Conservation (phyloP, 78 protist species). For the Reticulomyxa filosa region DNA sequence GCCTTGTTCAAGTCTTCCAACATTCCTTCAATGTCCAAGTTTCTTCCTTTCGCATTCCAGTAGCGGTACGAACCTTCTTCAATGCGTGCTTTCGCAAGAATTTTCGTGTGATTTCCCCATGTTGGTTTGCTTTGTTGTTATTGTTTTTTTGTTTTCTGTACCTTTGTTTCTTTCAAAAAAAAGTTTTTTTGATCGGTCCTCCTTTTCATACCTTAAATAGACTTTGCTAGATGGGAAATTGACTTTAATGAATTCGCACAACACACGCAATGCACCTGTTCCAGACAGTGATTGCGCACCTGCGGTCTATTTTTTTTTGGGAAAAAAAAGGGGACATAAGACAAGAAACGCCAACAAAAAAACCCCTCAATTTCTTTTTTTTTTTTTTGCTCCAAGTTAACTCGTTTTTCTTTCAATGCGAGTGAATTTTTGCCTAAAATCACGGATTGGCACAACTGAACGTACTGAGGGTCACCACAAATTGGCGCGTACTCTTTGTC, state of each 20-base stretch:
- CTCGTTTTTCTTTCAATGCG: too few species aligned
- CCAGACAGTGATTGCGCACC: slow-evolving; percentile 82
- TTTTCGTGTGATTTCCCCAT: slow-evolving; percentile 75
- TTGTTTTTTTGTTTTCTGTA: too few species aligned
- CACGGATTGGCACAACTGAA: slow-evolving; percentile 20
- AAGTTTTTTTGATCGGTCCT: too few species aligned
- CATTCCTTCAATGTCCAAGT: slow-evolving; percentile 62
- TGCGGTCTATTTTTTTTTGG: too few species aligned
- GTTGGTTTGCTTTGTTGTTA: too few species aligned
- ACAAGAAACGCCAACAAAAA: slow-evolving; percentile 20
- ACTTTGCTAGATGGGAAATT: not conserved
- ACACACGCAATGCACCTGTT: slow-evolving; percentile 71
- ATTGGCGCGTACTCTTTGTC: slow-evolving; percentile 71
- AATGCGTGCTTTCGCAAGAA: too few species aligned
- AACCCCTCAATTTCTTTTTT: too few species aligned
- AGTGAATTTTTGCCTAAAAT: slow-evolving; percentile 44
- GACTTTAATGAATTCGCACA: not conserved
- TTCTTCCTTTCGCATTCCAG: slow-evolving; percentile 29
- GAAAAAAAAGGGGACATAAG: too few species aligned
- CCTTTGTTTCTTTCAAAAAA: too few species aligned
- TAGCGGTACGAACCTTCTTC: slow-evolving; percentile 42
- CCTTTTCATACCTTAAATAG: too few species aligned
- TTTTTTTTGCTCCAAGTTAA: too few species aligned
- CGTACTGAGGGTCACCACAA: slow-evolving; percentile 51
- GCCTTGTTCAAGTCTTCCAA: slow-evolving; percentile 38